Base-by-base conservation (phyloP, 345 rosid genomes). In the Cardamine occulta region DNA sequence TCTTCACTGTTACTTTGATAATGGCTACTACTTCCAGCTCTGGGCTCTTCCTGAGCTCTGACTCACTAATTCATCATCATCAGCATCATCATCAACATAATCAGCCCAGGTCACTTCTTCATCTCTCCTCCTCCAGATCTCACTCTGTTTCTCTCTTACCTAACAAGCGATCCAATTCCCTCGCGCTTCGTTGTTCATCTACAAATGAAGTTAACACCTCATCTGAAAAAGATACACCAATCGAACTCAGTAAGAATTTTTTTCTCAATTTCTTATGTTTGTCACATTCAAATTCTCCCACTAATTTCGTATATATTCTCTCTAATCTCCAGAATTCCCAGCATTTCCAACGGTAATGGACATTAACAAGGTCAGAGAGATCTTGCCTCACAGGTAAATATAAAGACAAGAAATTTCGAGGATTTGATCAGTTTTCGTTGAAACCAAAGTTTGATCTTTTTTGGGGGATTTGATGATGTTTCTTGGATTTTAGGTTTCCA, bases 361-460 rank as follows among this genome's bases (percentile, higher is more conserved):
- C 71, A 89, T 95, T 39, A 90, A 95, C 76, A 81, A 90, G 84
- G 87, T 95, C 78, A 87, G 90, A 70, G 91, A 92, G 63, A 89
- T 95, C 67, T 77, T 95, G 72, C 98, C 99, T 17, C 98, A 92
- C 82, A 84, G 98, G 99, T 95, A 39, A 53, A 70, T 9, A 13
- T 4, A 54, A 57, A 64, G 53, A 8, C 53, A 8, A 24, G 1
- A 8, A 28, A 3, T 32, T 44, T 56, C 15, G 31, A n/a, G 2
- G 83, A 86, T 52, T 81, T 91, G 85, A 52, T 26, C 0, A 11
- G 75, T 23, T 60, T 48, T 71, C 48, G 91, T 85, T 74, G 85
- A 90, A 35, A 89, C 87, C 73, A 15, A 17, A 29, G 8, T 26
- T 21, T 40, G 84, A 88, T 91, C 70, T 1, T 73, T 37, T 54